Evolutionary conservation across 2,329 filamentous ascomycete genomes (phyloP), one percentile per base, ranked within the genome.

Genomic region (Colletotrichum tofieldiae): DNA sequence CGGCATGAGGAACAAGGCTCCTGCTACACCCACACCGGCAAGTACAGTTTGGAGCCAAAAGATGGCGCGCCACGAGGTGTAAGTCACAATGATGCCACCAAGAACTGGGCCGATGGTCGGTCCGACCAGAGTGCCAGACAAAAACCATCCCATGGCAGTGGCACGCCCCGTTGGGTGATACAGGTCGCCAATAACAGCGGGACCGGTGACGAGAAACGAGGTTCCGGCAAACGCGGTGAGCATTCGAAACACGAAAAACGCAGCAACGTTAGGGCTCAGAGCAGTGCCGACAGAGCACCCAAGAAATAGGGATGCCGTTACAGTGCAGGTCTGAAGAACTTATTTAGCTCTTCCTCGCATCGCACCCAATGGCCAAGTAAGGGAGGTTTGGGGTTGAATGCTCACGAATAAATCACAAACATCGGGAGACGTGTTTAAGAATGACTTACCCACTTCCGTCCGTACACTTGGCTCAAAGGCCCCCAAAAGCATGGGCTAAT

Each of bases 151-250:
- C 67, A 93, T 83, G 1, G 90, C 91, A 6, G 91, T 93, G 18
- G 88, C 92, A 32, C 92, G 87, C 74, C 91, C 88, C 1, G 89
- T 89, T 1, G 88, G 88, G 1, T 88, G 86, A 74, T 88, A 90
- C 58, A 89, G 84, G 75, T 91, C 87, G 20, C 81, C 81, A 3
- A 94, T 90, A 32, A 89, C 89, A 0, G 89, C 88, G 4, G 88
- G 89, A 1, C 92, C 92, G 39, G 93, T 88, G 16, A 92, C 89
- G 7, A 94, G 82, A 73, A 93, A 93, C 0, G 89, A 87, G 0
- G 91, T 93, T 12, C 92, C 92, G 84, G 93, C 90, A 74, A 93
- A 92, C 0, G 91, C 92, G 0, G 91, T 93, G 70, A 93, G 82
- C 77, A 92, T 88, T 3, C 92, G 89, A 77, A 93, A 93, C 54